Evolutionary conservation across 805 yeast genomes (phyloP), one percentile per base, ranked within the genome.

Genomic region (Debaryomyces hansenii): DNA sequence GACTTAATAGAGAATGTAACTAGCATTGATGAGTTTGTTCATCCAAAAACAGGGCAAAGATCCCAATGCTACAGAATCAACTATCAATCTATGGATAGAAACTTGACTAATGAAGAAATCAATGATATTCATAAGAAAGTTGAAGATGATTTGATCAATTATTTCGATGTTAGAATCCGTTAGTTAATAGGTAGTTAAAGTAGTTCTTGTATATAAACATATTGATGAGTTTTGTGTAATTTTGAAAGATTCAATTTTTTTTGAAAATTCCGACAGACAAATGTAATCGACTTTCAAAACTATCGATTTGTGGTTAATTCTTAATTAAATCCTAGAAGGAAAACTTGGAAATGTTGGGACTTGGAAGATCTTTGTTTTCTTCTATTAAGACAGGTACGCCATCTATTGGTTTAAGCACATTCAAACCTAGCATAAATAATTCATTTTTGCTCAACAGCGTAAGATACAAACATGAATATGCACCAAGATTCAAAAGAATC

Each of bases 31-130:
- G 86, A 86, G 59, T 94, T 92, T 59, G 74, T 72, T 11, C 96
- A 92, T 64, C 96, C 96, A 33, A 89, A 89, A 60, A 84, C 90
- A 0, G 84, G 84, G 2, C 79, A 76, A 55, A 79, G 71, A 52
- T 86, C 96, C 7, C 86, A 87, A 57, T 90, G 97, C 69, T 94
- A 89, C 75, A 75, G 99, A 55, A 79, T 94, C 48, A 85, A 86
- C 61, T 94, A 90, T 69, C 98, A 94, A 69, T 87, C 96, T 1
- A 91, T 94, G 97, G 97, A 92, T 57, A 80, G 97, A 58, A 86
- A 87, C 47, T 73, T 94, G 55, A 89, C 96, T 20, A 90, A 87
- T 61, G 85, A 80, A 1, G 98, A 94, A 63, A 78, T 94, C 45
- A 92, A 92, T 60, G 72, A 58, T 1, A 69, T 90, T 40, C 96